Base-by-base conservation (phyloP, 176 grass and related monocot genomes). In the Oryza australiensis region DNA sequence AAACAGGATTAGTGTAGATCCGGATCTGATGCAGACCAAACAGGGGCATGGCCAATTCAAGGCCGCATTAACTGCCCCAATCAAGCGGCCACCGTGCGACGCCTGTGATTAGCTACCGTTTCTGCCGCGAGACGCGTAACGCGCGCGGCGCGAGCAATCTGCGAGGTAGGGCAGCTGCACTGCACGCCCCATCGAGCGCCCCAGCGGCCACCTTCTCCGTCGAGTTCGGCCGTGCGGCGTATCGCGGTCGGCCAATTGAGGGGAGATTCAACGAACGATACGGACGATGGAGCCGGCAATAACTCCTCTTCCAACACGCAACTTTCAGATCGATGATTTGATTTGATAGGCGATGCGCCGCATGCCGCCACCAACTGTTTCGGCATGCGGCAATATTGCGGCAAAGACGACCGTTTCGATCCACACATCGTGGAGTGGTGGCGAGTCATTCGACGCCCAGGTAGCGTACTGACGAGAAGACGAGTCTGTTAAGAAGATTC, bases 181-280 rank as follows among this genome's bases (percentile, higher is more conserved):
- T 10, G 37, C 30, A 24, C 30, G 11, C 41, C 0, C 12, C 65
- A 24, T 35, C 28, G 34, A 23, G 45, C 8, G 24, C 46, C 46
- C 42, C 13, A 24, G 38, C 2, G 10, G 5, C 16, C 8, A 32
- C 4, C 45, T 1, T 26, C 23, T 41, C 55, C 68, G 53, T 3
- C 69, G 40, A 66, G 6, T n/a, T 53, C 68, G 75, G 7, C 53
- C 83, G 83, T 34, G 55, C 80, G 57, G 51, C 62, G n/a, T n/a
- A n/a, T n/a, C n/a, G n/a, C n/a, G n/a, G n/a, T n/a, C n/a, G n/a
- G n/a, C n/a, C n/a, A n/a, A n/a, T n/a, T 55, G 51, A 9, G 5
- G 51, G 53, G 80, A 70, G 70, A 51, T 85, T 80, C 87, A 80
- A 80, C 48, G 62, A 45, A 86, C 46, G 29, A 16, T 13, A 60